Evolutionary conservation across 306 rosid species (phyloP).

Genomic region (Quercus gilva): DNA sequence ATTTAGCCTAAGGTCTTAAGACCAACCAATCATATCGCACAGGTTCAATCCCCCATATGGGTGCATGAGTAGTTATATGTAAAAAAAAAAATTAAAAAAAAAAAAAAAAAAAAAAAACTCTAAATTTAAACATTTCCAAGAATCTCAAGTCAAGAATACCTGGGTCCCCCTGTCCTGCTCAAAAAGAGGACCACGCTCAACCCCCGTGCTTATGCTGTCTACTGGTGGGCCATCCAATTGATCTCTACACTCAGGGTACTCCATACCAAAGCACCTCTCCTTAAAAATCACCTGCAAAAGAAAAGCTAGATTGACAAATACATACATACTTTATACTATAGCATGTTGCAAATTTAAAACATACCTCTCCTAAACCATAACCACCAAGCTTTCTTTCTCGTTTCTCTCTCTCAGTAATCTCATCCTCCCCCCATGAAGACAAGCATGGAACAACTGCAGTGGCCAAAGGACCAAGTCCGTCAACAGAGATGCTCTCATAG

Average conservation of each 20-base stretch:
- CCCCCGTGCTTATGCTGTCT: not conserved
- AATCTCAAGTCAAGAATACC: slow-evolving; percentile 14
- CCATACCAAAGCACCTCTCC: slow-evolving; percentile 24
- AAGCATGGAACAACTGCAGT: slow-evolving; percentile 30
- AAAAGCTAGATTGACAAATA: slow-evolving; percentile 1
- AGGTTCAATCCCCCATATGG: not conserved
- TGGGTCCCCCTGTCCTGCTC: slow-evolving; percentile 5
- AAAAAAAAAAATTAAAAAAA: not conserved
- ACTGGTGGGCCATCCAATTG: slow-evolving; percentile 13
- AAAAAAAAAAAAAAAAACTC: not conserved
- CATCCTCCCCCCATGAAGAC: slow-evolving; percentile 46
- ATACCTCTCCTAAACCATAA: slow-evolving; percentile 42
- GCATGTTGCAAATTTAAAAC: not conserved
- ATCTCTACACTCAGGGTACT: slow-evolving; percentile 13
- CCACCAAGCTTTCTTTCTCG: slow-evolving; percentile 43
- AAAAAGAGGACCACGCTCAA: slow-evolving; percentile 17
- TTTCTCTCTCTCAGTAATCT: slow-evolving; percentile 38
- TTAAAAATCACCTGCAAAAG: slow-evolving; percentile 25
- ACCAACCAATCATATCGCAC: not conserved
- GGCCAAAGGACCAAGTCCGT: slow-evolving; percentile 11
- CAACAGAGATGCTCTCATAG: slow-evolving; percentile 38
- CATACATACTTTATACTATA: not conserved
- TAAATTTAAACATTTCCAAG: not conserved
- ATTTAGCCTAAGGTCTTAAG: not conserved
- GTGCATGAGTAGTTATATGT: not conserved